Evolutionary conservation across 1,284 basidiomycete genomes (phyloP), one percentile per base, ranked within the genome.

Genomic region (Sanguinoderma infundibulare): DNA sequence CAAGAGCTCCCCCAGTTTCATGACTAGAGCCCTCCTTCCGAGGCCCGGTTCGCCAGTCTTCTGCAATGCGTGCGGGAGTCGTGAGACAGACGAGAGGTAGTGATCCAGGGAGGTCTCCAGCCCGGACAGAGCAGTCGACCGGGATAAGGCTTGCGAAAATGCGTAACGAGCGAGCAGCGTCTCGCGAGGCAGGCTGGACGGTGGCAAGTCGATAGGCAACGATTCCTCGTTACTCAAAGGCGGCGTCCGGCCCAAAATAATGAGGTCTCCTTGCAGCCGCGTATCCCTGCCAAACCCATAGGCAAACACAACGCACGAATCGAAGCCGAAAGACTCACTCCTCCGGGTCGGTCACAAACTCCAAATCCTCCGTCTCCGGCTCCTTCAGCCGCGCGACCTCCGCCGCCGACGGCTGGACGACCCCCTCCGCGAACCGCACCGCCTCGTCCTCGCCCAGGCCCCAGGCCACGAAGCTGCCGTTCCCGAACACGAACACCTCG

Each of bases 381-480:
- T 92, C 91, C 40, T 75, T 81, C 54, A 95, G 77, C 1, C 83
- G 80, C 1, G 81, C 84, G 2, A 92, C 75, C 74, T 94, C 87
- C 17, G 87, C 81, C 1, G 81, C 79, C 0, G 81, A 75, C 5
- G 82, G 79, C 42, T 80, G 74, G 50, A 95, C 81, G 10, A 94
- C 81, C 49, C 92, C 81, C 22, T 76, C 74, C 34, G 87, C 83
- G 72, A 96, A 96, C 56, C 77, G 79, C 57, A 78, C 78, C 0
- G 91, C 93, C 52, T 92, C 91, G n/a, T 82, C 82, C 74, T 95
- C 92, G n/a, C 82, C 84, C 61, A 95, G 74, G 7, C 94, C 94
- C 94, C 94, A 96, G 64, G 89, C 93, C 4, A 96, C 94, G 62
- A 94, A 89, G 66, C 86, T 92, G 1, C 94, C 94, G 66, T 92